phyloP scores from a whole-genome alignment of 2,329 filamentous ascomycete species.

The Diaporthe sp. region DNA sequence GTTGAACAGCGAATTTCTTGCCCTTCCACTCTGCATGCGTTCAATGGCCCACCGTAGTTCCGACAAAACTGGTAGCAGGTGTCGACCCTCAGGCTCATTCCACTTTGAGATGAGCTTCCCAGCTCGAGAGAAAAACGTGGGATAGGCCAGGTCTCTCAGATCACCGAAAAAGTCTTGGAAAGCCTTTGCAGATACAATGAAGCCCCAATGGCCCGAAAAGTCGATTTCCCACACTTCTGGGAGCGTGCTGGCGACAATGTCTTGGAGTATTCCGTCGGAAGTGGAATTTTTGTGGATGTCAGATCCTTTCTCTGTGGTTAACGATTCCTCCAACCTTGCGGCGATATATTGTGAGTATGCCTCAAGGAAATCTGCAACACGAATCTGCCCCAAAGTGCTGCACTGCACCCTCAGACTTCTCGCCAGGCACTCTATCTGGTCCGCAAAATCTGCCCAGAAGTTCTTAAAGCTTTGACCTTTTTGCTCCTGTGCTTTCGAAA shows the following conservation, averaged over 20 bases:
- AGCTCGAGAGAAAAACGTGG: neutral
- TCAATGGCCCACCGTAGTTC: neutral
- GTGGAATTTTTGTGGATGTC: neutral
- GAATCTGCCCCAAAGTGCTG: neutral
- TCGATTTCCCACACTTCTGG: neutral
- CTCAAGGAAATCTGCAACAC: neutral
- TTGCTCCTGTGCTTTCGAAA: neutral
- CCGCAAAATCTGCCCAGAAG: neutral
- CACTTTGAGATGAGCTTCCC: neutral
- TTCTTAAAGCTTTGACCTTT: neutral
- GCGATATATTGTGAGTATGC: neutral
- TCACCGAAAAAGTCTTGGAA: neutral
- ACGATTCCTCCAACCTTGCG: neutral
- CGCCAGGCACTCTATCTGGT: neutral
- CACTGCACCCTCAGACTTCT: neutral
- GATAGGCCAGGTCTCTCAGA: neutral
- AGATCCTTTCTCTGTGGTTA: neutral
- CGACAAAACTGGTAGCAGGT: neutral
- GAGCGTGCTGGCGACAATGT: neutral
- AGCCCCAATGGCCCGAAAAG: neutral
- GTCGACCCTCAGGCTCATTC: neutral
- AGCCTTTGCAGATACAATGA: neutral
- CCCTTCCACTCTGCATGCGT: neutral
- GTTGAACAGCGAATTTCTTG: neutral
- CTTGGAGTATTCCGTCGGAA: neutral